Percentiles rank a stretch among this genome's conserved stretches.
Conservation (phyloP, 768 basidiomycete species). For the Austroboletus eburneus region DNA sequence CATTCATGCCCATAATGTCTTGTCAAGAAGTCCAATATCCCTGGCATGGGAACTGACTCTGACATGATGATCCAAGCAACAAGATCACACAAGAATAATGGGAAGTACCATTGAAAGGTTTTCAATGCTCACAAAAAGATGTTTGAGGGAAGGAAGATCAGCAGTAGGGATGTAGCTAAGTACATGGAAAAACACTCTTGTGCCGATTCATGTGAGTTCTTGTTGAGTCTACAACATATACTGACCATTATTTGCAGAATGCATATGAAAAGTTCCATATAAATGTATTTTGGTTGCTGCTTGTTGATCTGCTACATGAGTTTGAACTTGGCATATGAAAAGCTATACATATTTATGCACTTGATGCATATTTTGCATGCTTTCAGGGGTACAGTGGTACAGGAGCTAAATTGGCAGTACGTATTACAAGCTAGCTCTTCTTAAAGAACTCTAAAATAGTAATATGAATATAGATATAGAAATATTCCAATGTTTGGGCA, state of each 20-base stretch:
- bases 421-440: not conserved
- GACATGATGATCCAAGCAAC: no score
- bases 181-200: no score
- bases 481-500: constrained; percentile 31
- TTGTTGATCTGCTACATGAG: constrained; percentile 22
- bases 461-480: constrained; percentile 24
- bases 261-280: constrained; percentile 28
- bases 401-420: constrained; percentile 15
- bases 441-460: no score
- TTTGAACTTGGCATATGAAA: constrained; percentile 26
- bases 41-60: no score
- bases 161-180: no score
- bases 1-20: not conserved
- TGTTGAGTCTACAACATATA: no score
- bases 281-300: constrained; percentile 8
- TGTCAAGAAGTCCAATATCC: no score
- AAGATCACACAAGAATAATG: no score
- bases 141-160: no score
- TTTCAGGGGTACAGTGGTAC: not conserved
- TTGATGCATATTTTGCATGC: constrained; percentile 20
- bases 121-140: no score
- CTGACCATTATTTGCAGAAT: constrained; percentile 24
- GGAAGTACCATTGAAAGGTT: no score
- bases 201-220: no score
- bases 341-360: constrained; percentile 17